Evolutionary conservation across 2,329 filamentous ascomycete genomes (phyloP).

Genomic region (Penicillium olsonii): DNA sequence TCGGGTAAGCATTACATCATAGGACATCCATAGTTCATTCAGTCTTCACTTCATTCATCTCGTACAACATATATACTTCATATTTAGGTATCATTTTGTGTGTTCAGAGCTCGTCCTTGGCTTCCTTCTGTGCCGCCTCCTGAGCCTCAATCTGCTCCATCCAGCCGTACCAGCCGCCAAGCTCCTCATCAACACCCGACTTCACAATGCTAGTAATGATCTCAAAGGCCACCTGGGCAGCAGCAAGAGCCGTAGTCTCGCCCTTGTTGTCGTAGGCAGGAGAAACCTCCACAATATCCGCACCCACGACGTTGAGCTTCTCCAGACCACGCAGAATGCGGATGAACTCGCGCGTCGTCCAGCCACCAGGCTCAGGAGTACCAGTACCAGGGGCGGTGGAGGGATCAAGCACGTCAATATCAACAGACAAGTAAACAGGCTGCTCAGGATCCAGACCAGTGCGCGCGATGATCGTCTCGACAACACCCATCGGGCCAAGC

Average conservation of each 20-base stretch:
- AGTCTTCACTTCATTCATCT: conserved; percentile 24
- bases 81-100: conserved; percentile 11
- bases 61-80: conserved; percentile 5
- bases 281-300: conserved; percentile 86
- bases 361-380: conserved; percentile 86
- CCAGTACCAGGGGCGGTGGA: conserved; percentile 73
- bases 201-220: conserved; percentile 67
- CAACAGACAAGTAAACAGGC: conserved; percentile 78
- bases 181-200: conserved; percentile 40
- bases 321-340: conserved; percentile 80
- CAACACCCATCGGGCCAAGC: conserved; percentile 69
- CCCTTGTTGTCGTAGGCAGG: conserved; percentile 79
- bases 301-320: conserved; percentile 79
- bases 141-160: conserved; percentile 15
- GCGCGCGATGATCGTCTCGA: conserved; percentile 67
- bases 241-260: conserved; percentile 80
- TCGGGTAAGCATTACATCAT: conserved; percentile 3
- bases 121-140: conserved; percentile 13
- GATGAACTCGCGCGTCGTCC: conserved; percentile 87
- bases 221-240: conserved; percentile 82
- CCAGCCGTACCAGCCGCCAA: conserved; percentile 45
- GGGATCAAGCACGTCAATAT: conserved; percentile 80
- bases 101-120: conserved; percentile 32
- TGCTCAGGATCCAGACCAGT: conserved; percentile 66
- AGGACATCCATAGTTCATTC: conserved; percentile 11